Evolutionary conservation across 2,329 filamentous ascomycete genomes (phyloP).

Genomic region (Fusarium hostae): DNA sequence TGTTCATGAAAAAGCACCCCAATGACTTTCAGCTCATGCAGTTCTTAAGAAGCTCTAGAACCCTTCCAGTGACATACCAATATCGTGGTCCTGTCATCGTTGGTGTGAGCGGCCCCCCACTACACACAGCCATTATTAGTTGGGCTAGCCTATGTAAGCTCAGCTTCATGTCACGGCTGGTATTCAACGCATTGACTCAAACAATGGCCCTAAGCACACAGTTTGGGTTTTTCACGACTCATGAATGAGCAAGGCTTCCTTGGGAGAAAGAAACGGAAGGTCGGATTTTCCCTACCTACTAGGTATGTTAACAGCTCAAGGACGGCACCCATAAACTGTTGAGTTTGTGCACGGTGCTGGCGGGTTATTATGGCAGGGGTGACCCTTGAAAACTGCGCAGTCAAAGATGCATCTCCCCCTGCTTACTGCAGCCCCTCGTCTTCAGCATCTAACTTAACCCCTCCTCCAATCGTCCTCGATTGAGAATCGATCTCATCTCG

Average conservation of each 20-base stretch:
- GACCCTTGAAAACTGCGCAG: not conserved
- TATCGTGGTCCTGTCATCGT: not conserved
- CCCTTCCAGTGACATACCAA: conserved; percentile 26
- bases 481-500: conserved; percentile 14
- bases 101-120: conserved; percentile 21
- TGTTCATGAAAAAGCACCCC: not conserved
- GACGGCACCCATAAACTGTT: not conserved
- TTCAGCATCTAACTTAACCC: conserved; percentile 1
- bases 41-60: conserved; percentile 23
- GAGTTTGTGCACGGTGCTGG: not conserved
- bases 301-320: not conserved
- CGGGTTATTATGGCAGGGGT: not conserved
- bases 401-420: not conserved
- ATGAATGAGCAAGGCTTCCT: not conserved
- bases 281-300: too few species aligned
- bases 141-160: not conserved
- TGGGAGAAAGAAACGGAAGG: too few species aligned
- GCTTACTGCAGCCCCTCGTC: not conserved
- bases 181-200: conserved; percentile 20
- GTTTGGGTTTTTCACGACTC: not conserved
- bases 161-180: not conserved
- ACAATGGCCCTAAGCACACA: not conserved
- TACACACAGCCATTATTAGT: not conserved
- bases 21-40: not conserved
- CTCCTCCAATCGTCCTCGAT: conserved; percentile 7